Evolutionary conservation across 2,329 filamentous ascomycete genomes (phyloP), one percentile per base, ranked within the genome.

Genomic region (Helicocarpus griseus): DNA sequence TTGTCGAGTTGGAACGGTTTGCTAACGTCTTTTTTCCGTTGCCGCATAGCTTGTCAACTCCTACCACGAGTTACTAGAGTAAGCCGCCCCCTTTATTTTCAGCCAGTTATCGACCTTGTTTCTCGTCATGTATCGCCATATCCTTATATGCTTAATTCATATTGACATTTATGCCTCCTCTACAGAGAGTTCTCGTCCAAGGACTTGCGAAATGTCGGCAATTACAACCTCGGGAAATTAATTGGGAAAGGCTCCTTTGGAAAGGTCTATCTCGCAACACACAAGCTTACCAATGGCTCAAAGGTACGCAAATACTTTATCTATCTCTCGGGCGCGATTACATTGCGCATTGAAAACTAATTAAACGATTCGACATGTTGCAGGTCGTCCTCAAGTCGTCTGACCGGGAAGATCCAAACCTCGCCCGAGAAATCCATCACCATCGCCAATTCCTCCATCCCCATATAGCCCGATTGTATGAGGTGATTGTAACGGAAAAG

Each of bases 231-330:
- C 52, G 93, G 93, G 43, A 84, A 84, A 54, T 77, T 98, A 53
- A 95, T 98, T 66, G 93, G 93, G 59, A 98, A 97, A 67, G 93
- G 93, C 53, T 96, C 90, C 57, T 98, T 98, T 71, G 93, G 93
- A 63, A 97, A 96, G 73, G 93, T 98, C 63, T 98, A 98, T 69
- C 78, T 98, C 53, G 93, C 91, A 53, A 83, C 85, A 43, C 93
- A 98, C 71, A 97, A 96, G 70, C 88, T 98, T 69, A 97, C 89
- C 64, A 96, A 96, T 82, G 91, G 90, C 64, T 95, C 90, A 66
- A 97, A 96, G 82, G 89, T 91, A 21, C 21, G 22, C 24, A 2
- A 14, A 40, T 8, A 22, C 13, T 11, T 26, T 19, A 21, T 14
- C 9, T 29, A n/a, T 14, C 35, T 4, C 35, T 13, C 7, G 35